Percentiles rank a stretch among this genome's conserved stretches.
Conservation (phyloP, 108 stramenopile genomes). For the Stephanodiscus triporus region DNA sequence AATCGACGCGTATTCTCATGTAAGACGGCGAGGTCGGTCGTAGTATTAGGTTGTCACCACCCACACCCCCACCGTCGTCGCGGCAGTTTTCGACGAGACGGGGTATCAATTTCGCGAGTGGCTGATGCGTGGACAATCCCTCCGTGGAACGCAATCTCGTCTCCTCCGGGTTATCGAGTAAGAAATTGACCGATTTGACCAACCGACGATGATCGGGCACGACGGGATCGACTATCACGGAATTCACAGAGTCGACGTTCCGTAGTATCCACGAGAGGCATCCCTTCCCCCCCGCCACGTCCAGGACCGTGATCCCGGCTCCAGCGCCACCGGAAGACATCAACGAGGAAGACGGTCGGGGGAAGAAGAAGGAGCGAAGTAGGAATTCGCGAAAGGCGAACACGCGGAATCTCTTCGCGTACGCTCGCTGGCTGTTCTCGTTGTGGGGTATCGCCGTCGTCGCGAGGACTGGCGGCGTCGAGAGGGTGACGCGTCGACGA, state of each 20-base stretch:
- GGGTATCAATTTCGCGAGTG: constrained; percentile 59
- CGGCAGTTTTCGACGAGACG: neutral
- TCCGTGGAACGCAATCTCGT: constrained; percentile 54
- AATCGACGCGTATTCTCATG: constrained; percentile 60
- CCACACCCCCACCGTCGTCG: no score
- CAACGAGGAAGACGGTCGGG: constrained; percentile 9
- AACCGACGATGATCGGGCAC: constrained; percentile 49
- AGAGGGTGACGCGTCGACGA: no score
- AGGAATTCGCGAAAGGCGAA: constrained; percentile 73
- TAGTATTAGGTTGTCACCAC: neutral
- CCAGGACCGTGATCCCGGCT: constrained; percentile 50
- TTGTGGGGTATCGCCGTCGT: no score
- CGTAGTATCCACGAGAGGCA: constrained; percentile 72
- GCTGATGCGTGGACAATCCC: constrained; percentile 60
- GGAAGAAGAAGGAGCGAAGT: constrained; percentile 31
- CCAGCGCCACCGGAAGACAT: neutral
- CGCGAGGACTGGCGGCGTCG: no score
- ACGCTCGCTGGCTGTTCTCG: constrained; percentile 52
- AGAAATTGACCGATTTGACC: constrained; percentile 54
- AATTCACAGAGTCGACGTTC: constrained; percentile 63
- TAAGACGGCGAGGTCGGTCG: constrained; percentile 32
- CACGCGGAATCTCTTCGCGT: constrained; percentile 68
- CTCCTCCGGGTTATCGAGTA: constrained; percentile 64
- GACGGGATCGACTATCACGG: constrained; percentile 78
- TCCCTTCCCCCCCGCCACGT: constrained; percentile 89